Conservation (phyloP, 345 rosid species). For the Firmiana major region DNA sequence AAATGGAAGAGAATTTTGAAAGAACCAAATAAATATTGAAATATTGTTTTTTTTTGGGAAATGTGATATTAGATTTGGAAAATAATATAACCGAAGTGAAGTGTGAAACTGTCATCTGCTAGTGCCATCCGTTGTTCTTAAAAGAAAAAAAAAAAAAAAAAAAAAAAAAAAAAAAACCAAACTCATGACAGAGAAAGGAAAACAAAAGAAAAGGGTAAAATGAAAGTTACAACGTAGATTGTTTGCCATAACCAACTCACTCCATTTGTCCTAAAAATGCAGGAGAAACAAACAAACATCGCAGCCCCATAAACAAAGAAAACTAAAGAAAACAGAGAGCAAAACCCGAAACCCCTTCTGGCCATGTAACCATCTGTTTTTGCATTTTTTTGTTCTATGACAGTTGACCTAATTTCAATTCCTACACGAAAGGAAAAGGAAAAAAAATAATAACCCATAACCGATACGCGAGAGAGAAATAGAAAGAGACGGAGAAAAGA, state of each 20-base stretch:
- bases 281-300: background rate
- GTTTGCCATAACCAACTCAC: background rate
- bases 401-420: constrained; percentile 57
- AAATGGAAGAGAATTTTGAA: too few species aligned
- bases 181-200: background rate
- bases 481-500: background rate
- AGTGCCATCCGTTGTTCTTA: background rate
- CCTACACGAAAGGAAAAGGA: background rate
- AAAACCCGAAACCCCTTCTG: background rate
- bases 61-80: background rate
- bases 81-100: background rate
- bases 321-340: background rate
- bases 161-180: background rate
- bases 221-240: background rate
- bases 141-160: too few species aligned
- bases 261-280: constrained; percentile 28
- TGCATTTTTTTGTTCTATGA: too few species aligned
- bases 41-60: background rate
- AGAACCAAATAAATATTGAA: background rate
- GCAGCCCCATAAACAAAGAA: background rate
- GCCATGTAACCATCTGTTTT: too few species aligned
- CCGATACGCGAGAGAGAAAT: background rate
- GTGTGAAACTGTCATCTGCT: background rate
- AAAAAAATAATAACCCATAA: background rate
- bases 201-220: background rate